phyloP scores from a whole-genome alignment of 1,139 yeast species.

The Pichia kudriavzevii region DNA sequence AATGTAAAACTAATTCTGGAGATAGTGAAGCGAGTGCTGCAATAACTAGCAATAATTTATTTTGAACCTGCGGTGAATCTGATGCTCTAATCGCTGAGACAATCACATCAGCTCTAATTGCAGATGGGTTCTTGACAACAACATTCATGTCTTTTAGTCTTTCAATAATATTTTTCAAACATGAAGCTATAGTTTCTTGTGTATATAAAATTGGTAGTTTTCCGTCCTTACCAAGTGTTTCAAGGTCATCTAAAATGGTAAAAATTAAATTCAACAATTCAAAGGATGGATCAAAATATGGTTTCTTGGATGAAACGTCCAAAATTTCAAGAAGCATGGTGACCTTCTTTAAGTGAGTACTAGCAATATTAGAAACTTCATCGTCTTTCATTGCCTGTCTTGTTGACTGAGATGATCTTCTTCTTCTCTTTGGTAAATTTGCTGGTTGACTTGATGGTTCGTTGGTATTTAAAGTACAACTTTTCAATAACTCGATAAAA shows the following conservation, averaged over 20 bases:
- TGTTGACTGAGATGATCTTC: conserved; percentile 70
- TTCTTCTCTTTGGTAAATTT: conserved; percentile 60
- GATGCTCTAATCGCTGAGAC: conserved; percentile 88
- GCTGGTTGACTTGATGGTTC: conserved; percentile 17
- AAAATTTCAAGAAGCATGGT: conserved; percentile 75
- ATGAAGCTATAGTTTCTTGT: conserved; percentile 83
- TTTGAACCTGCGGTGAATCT: conserved; percentile 90
- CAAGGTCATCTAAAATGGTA: conserved; percentile 72
- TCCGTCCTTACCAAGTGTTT: conserved; percentile 84
- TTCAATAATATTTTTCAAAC: conserved; percentile 68
- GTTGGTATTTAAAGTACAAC: conserved; percentile 34
- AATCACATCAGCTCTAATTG: conserved; percentile 79
- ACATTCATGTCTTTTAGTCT: conserved; percentile 36
- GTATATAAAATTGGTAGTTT: conserved; percentile 85
- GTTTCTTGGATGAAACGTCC: conserved; percentile 40
- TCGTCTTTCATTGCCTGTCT: conserved; percentile 64
- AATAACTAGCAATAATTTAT: conserved; percentile 72
- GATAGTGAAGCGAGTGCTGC: conserved; percentile 83
- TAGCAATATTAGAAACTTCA: conserved; percentile 66
- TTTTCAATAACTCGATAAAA: conserved; percentile 43
- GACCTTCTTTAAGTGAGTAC: conserved; percentile 66
- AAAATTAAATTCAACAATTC: conserved; percentile 53
- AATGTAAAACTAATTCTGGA: conserved; percentile 87
- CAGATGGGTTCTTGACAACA: conserved; percentile 48
- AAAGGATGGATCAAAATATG: conserved; percentile 36